A percentile compares a stretch with the other conserved stretches of the same genome.
Evolutionary conservation across 345 rosid species (phyloP).

Genomic region (Xanthoceras sorbifolium): DNA sequence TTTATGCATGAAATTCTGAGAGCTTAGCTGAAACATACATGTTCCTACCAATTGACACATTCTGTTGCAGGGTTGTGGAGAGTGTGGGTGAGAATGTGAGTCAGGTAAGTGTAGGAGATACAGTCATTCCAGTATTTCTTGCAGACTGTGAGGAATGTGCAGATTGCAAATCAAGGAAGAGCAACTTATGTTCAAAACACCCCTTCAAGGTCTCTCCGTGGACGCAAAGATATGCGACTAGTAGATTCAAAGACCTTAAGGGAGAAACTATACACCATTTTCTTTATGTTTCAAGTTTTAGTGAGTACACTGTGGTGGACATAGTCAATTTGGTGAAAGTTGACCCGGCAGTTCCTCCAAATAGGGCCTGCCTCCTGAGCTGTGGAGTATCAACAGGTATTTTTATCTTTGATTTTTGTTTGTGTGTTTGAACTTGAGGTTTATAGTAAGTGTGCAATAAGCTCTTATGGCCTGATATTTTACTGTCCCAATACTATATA

Average conservation of each 20-base stretch:
- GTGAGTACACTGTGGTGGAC: conserved; percentile 78
- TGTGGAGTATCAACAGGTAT: conserved; percentile 92
- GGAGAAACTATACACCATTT: conserved; percentile 73
- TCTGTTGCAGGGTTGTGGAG: conserved; percentile 63
- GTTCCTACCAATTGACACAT: not conserved
- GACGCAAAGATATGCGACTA: conserved; percentile 75
- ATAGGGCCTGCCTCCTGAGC: conserved; percentile 77
- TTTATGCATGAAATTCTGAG: not conserved
- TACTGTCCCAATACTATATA: not conserved
- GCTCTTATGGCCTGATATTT: not conserved
- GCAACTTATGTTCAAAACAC: conserved; percentile 71
- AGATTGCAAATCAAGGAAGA: conserved; percentile 72
- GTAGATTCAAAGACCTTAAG: conserved; percentile 74
- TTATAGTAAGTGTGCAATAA: not conserved
- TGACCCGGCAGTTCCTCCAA: conserved; percentile 66
- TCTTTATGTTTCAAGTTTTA: conserved; percentile 73
- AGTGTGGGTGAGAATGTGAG: conserved; percentile 79
- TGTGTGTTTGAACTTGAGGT: not conserved
- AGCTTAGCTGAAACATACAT: not conserved
- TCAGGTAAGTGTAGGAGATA: conserved; percentile 62
- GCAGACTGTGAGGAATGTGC: conserved; percentile 73
- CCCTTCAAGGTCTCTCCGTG: conserved; percentile 72
- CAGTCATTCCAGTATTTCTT: conserved; percentile 66
- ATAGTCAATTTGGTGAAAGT: conserved; percentile 63
- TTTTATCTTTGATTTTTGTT: not conserved